phyloP scores from a whole-genome alignment of 2,329 filamentous ascomycete genomes.

The Ceratocystis alfenasii region DNA sequence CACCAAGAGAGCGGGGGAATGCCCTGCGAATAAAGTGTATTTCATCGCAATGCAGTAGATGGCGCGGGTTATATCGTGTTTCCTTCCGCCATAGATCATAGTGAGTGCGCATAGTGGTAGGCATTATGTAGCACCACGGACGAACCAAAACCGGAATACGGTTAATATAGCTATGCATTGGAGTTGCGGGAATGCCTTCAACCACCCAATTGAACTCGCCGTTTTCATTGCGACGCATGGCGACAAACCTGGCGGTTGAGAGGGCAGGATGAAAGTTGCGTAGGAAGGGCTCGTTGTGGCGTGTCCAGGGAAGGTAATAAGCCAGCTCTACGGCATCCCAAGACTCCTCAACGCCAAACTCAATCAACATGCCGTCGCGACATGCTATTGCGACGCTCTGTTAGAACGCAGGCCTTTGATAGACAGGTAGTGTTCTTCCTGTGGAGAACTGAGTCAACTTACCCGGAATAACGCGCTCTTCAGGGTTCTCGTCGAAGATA shows the following conservation, averaged over 20 bases:
- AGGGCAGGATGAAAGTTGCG: conserved; percentile 15
- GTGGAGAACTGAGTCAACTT: background rate
- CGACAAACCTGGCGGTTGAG: background rate
- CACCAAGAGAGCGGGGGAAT: conserved; percentile 10
- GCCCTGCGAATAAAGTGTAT: conserved; percentile 2
- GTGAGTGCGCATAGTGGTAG: background rate
- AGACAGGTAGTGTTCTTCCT: too few relatives aligned
- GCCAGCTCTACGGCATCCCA: conserved; percentile 2
- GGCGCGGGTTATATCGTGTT: background rate
- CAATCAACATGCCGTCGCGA: background rate
- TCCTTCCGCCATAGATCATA: conserved; percentile 12
- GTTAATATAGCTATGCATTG: background rate
- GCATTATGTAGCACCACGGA: conserved; percentile 18
- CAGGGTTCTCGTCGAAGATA: conserved; percentile 4
- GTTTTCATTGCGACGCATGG: conserved; percentile 9
- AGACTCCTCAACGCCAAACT: background rate
- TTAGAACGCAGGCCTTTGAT: background rate
- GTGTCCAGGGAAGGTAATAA: background rate
- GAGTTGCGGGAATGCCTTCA: conserved; percentile 7
- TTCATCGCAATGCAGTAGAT: conserved; percentile 11
- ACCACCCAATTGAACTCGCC: conserved; percentile 1
- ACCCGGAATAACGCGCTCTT: conserved; percentile 15
- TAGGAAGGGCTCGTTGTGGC: background rate
- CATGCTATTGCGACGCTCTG: background rate
- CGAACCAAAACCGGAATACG: conserved; percentile 11